Conservation (phyloP, 1,284 basidiomycete genomes). For the Hortiboletus rubellus region DNA sequence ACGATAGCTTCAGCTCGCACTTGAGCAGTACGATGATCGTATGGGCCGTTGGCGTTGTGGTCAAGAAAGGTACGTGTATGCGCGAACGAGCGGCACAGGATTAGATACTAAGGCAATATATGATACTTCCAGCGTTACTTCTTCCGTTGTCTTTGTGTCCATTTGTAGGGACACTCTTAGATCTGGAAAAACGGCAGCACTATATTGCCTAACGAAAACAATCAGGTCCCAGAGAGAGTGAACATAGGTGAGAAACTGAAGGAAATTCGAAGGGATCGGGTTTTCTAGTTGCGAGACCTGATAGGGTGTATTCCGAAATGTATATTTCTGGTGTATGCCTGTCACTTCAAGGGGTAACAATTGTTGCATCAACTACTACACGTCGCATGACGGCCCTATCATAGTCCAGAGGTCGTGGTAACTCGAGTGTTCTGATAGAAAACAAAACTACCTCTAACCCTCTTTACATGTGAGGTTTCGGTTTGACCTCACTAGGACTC, state of each 20-base stretch:
- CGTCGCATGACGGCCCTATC: too few species aligned
- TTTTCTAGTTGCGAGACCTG: neutral
- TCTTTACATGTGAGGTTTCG: too few species aligned
- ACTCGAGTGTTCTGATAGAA: too few species aligned
- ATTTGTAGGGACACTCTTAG: conserved; percentile 63
- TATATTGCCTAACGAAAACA: conserved; percentile 43
- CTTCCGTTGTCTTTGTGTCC: conserved; percentile 72
- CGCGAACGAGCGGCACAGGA: neutral
- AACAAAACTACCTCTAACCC: too few species aligned
- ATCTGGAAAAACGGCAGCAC: conserved; percentile 80
- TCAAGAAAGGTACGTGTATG: conserved; percentile 47
- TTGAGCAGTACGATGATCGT: conserved; percentile 47
- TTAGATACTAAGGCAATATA: neutral
- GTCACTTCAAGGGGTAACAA: too few species aligned
- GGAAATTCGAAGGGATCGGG: neutral
- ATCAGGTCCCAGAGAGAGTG: neutral
- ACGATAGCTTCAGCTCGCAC: conserved; percentile 31
- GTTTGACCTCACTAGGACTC: too few species aligned
- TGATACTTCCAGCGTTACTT: conserved; percentile 53
- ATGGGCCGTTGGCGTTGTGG: conserved; percentile 50
- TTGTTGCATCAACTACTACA: too few species aligned
- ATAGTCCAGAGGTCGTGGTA: too few species aligned
- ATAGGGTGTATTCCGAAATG: neutral
- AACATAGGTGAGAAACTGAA: neutral
- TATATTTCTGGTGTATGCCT: neutral